phyloP scores from a whole-genome alignment of 331 rosid genomes.

The Phaseolus coccineus region DNA sequence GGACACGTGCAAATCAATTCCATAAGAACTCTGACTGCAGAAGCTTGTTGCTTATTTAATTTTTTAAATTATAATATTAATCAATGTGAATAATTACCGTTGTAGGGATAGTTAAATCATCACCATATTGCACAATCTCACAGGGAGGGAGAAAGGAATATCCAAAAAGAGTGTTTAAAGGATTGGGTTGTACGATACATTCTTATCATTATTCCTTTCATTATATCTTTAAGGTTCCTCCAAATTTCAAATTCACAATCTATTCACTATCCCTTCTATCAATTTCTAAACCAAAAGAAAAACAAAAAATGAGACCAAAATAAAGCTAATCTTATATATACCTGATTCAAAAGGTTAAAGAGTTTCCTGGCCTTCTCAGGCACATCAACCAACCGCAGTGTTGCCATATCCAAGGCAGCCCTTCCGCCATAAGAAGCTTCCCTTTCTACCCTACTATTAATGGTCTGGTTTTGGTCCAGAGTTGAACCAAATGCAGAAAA shows the following conservation, averaged over 20 bases:
- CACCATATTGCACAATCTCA: not conserved
- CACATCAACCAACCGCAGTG: constrained; percentile 81
- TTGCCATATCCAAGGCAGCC: constrained; percentile 94
- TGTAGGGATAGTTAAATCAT: constrained; percentile 7
- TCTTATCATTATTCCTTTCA: not conserved
- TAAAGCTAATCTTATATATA: constrained; percentile 32
- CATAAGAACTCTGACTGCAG: constrained; percentile 14
- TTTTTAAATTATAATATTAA: constrained; percentile 27
- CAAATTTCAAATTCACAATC: constrained; percentile 3
- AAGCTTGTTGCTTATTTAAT: constrained; percentile 12
- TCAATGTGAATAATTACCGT: constrained; percentile 9
- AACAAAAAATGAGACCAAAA: not conserved
- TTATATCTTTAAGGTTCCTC: constrained; percentile 10
- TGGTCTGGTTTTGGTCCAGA: constrained; percentile 70
- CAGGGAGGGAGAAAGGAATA: constrained; percentile 1
- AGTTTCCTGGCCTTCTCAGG: constrained; percentile 93
- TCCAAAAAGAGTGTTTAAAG: not conserved
- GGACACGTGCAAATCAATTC: constrained; percentile 10
- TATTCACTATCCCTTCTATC: constrained; percentile 34
- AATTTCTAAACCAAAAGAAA: constrained; percentile 28
- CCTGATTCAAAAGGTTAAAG: constrained; percentile 94
- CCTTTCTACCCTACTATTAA: constrained; percentile 55
- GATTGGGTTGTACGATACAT: not conserved
- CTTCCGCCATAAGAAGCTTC: constrained; percentile 77
- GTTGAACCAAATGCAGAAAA: constrained; percentile 87